Evolutionary conservation across 2,329 filamentous ascomycete genomes (phyloP).

Genomic region (Stagonosporopsis cucurbitacearum): DNA sequence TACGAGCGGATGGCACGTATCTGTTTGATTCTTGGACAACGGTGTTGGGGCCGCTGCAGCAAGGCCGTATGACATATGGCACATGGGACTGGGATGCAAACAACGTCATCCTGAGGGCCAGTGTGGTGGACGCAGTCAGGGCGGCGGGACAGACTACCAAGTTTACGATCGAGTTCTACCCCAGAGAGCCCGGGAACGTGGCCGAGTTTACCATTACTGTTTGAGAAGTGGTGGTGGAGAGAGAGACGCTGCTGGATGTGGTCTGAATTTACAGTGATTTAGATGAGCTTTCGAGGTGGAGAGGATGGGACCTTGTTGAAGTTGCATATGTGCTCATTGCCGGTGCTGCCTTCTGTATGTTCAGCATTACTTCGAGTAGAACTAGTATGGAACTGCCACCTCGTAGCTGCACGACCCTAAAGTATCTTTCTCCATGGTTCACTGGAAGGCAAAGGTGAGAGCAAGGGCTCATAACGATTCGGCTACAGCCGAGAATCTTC

Average conservation of each 20-base stretch:
- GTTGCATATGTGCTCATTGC: neutral
- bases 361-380: neutral
- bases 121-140: slow-evolving; percentile 57
- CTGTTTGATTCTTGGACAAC: slow-evolving; percentile 65
- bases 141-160: slow-evolving; percentile 53
- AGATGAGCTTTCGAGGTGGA: neutral
- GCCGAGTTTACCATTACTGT: slow-evolving; percentile 58
- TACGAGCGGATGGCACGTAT: slow-evolving; percentile 57
- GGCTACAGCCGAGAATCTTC: no score
- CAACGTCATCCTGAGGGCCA: slow-evolving; percentile 56
- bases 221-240: neutral
- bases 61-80: slow-evolving; percentile 55
- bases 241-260: neutral
- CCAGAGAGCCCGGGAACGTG: slow-evolving; percentile 57
- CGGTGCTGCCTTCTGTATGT: no score
- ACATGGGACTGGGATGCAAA: slow-evolving; percentile 59
- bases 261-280: neutral
- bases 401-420: neutral
- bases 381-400: neutral
- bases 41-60: slow-evolving; percentile 60
- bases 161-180: slow-evolving; percentile 64
- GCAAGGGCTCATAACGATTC: neutral
- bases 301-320: neutral
- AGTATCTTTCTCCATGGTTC: neutral
- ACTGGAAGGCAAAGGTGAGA: neutral